Conservation (phyloP, 2,329 filamentous ascomycete genomes). For the Gremmenia infestans region DNA sequence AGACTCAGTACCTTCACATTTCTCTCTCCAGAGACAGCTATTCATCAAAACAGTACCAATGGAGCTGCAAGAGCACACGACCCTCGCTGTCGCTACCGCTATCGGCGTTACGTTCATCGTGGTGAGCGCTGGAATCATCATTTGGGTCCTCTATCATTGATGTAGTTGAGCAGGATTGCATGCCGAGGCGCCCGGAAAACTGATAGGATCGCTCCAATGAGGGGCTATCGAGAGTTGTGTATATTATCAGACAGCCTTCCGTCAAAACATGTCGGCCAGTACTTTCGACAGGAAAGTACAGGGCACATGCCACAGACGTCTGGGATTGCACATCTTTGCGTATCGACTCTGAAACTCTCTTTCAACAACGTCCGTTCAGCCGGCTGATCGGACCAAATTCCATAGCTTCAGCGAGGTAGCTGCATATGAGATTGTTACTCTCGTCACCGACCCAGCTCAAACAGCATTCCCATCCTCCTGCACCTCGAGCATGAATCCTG, state of each 20-base stretch:
- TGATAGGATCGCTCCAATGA: neutral
- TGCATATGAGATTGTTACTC: too few species aligned
- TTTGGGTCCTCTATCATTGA: too few species aligned
- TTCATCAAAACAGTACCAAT: too few species aligned
- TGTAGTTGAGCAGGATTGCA: neutral
- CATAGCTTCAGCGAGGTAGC: neutral
- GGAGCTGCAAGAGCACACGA: too few species aligned
- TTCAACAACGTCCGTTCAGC: neutral
- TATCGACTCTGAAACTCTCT: neutral
- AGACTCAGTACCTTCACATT: too few species aligned
- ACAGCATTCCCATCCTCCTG: constrained; percentile 14
- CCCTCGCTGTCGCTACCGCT: too few species aligned
- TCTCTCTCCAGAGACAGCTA: too few species aligned
- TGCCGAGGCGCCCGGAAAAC: neutral
- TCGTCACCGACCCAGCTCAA: constrained; percentile 2
- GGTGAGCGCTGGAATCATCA: too few species aligned
- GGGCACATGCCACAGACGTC: too few species aligned
- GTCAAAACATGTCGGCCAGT: neutral
- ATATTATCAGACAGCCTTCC: neutral
- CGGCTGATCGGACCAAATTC: neutral
- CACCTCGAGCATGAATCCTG: constrained; percentile 57
- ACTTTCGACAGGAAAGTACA: too few species aligned
- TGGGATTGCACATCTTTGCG: too few species aligned
- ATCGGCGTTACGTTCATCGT: too few species aligned
- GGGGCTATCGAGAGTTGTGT: neutral